Evolutionary conservation across 2,329 filamentous ascomycete genomes (phyloP).

Genomic region (Fusarium sp.): DNA sequence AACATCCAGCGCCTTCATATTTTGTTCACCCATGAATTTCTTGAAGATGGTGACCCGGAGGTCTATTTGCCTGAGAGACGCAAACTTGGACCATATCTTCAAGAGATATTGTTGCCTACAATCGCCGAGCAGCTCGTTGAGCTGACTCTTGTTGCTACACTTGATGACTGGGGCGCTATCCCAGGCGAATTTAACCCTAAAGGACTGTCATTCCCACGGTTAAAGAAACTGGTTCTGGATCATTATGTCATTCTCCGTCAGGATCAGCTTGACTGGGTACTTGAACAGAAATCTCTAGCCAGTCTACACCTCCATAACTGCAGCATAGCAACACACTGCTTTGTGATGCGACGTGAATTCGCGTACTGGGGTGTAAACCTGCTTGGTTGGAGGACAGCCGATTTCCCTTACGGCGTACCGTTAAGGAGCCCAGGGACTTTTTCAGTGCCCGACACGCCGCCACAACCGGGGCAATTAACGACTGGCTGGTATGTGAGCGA

Average conservation of each 20-base stretch:
- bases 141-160: conserved; percentile 29
- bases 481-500: not conserved
- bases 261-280: conserved; percentile 47
- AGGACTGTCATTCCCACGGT: conserved; percentile 35
- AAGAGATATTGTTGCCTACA: conserved; percentile 18
- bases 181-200: conserved; percentile 41
- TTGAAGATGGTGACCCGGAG: not conserved
- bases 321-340: conserved; percentile 17
- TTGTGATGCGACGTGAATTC: not conserved
- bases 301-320: conserved; percentile 26
- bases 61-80: conserved; percentile 23
- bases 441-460: too few species aligned
- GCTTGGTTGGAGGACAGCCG: conserved; percentile 26
- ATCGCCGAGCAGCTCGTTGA: conserved; percentile 37
- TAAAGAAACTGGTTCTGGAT: conserved; percentile 35
- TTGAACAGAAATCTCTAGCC: conserved; percentile 20
- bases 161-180: conserved; percentile 33
- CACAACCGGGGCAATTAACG: not conserved
- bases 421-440: too few species aligned
- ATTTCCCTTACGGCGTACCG: too few species aligned
- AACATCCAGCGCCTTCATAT: conserved; percentile 38
- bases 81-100: conserved; percentile 42
- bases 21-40: not conserved
- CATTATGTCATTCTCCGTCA: conserved; percentile 30
- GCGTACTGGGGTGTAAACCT: not conserved